Conservation (phyloP, 768 basidiomycete species). For the Kwoniella botswanensis region DNA sequence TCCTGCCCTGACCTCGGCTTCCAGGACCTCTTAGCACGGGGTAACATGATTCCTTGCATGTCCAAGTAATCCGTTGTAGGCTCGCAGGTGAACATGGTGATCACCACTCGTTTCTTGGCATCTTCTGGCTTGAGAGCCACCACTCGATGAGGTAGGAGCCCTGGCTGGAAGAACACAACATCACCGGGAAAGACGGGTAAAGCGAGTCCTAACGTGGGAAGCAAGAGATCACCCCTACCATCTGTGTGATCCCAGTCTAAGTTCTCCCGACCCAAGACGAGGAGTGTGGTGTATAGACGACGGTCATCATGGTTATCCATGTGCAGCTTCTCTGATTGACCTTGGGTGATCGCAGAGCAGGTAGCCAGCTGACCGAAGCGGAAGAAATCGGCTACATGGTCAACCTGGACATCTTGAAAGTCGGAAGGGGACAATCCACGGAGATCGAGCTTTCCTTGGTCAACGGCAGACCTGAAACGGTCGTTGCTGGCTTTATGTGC, state of each 20-base stretch:
- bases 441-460: background rate
- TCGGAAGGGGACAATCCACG: no score
- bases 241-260: constrained; percentile 1
- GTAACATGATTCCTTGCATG: background rate
- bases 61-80: background rate
- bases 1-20: no score
- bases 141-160: constrained; percentile 12
- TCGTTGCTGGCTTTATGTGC: background rate
- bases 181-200: constrained; percentile 18
- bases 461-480: background rate
- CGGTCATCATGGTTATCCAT: constrained; percentile 8
- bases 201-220: constrained; percentile 10
- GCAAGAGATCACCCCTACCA: constrained; percentile 2
- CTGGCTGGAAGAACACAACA: constrained; percentile 22
- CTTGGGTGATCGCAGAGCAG: constrained; percentile 2
- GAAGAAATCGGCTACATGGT: background rate
- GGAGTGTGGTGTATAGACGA: constrained; percentile 15
- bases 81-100: constrained; percentile 15
- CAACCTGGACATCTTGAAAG: background rate
- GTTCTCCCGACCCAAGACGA: background rate
- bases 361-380: constrained; percentile 15
- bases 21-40: background rate
- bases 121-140: constrained; percentile 2
- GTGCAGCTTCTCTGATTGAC: constrained; percentile 21
- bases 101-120: constrained; percentile 9